phyloP scores from a whole-genome alignment of 1,139 yeast genomes.

The Candida sanyaensis region DNA sequence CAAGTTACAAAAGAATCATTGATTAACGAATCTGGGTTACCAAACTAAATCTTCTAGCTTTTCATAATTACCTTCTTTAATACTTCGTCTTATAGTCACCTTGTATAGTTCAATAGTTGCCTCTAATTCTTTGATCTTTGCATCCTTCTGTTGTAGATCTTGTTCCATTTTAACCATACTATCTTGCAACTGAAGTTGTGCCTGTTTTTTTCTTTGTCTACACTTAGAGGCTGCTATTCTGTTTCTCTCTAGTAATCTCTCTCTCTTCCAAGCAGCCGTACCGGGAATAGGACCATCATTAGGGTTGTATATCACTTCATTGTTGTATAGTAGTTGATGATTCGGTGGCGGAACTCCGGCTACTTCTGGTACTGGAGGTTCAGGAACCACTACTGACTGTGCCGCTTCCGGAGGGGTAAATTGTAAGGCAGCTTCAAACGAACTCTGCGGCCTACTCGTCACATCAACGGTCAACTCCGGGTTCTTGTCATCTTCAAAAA shows the following conservation, averaged over 20 bases:
- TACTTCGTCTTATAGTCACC: conserved; percentile 13
- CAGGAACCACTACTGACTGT: conserved; percentile 1
- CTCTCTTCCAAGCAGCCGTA: conserved; percentile 78
- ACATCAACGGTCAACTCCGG: conserved; percentile 3
- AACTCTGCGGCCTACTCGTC: conserved; percentile 9
- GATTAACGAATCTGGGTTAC: conserved; percentile 13
- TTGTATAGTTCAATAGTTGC: conserved; percentile 29
- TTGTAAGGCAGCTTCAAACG: conserved; percentile 1
- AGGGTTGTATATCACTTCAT: conserved; percentile 65
- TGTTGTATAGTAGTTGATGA: conserved; percentile 56
- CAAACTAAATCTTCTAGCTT: conserved; percentile 5
- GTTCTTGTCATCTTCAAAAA: conserved; percentile 24
- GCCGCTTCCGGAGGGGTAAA: not conserved
- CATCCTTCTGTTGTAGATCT: conserved; percentile 43
- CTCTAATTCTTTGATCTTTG: conserved; percentile 40
- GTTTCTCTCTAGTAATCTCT: conserved; percentile 66
- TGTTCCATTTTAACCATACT: conserved; percentile 51
- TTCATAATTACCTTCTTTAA: conserved; percentile 14
- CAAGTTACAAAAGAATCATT: conserved; percentile 53
- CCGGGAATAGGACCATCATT: conserved; percentile 73
- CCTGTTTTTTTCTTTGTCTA: conserved; percentile 72
- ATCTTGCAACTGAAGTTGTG: conserved; percentile 64
- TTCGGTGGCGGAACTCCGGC: conserved; percentile 58
- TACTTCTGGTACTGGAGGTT: conserved; percentile 10
- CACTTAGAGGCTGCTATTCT: conserved; percentile 77